Evolutionary conservation across 2,329 filamentous ascomycete genomes (phyloP).

Genomic region (Ceratocystis alfenasii): DNA sequence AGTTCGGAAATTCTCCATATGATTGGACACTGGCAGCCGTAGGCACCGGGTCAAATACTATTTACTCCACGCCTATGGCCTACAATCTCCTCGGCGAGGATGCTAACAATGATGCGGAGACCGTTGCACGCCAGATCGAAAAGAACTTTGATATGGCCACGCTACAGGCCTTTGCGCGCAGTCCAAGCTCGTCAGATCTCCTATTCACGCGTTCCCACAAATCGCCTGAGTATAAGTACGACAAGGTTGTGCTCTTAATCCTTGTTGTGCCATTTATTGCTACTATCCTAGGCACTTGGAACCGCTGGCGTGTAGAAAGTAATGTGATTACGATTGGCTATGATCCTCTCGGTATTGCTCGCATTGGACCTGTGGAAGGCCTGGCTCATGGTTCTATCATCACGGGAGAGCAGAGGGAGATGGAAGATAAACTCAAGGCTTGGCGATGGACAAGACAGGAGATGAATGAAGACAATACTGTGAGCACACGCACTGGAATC

Average conservation of each 20-base stretch:
- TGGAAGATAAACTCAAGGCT: background rate
- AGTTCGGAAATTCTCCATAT: background rate
- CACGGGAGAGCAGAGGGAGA: background rate
- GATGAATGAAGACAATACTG: background rate
- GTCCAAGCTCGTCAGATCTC: background rate
- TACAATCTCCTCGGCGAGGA: background rate
- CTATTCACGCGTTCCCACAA: background rate
- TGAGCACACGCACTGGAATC: background rate
- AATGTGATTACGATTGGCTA: background rate
- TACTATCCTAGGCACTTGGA: background rate
- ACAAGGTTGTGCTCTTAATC: background rate
- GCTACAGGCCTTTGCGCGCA: background rate
- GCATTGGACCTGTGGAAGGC: background rate
- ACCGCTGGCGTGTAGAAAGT: background rate
- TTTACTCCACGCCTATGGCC: background rate
- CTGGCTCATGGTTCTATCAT: background rate
- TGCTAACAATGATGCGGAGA: background rate
- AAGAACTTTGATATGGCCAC: constrained; percentile 1
- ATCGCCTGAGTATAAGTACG: background rate
- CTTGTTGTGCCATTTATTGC: background rate
- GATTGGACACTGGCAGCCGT: background rate
- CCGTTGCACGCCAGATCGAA: background rate
- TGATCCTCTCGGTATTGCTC: background rate
- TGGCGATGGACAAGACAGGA: background rate
- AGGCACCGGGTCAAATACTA: background rate